Base-by-base conservation (phyloP, 1,284 basidiomycete genomes). In the Cryptococcus sp. region DNA sequence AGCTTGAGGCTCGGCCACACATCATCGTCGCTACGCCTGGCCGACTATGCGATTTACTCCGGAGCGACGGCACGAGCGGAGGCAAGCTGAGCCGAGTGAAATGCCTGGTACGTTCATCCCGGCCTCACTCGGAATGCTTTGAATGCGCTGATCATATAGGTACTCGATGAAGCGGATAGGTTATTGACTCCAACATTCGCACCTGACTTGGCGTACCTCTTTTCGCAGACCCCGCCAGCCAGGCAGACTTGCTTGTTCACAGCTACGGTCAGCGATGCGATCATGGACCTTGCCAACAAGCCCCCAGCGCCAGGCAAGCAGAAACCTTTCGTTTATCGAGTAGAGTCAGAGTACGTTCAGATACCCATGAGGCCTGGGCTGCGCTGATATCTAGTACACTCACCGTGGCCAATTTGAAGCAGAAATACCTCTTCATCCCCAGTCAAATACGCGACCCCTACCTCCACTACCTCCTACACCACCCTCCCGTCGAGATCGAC, bases 181-280 rank as follows among this genome's bases (percentile, higher is more conserved):
- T 76, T 99, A 38, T 78, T 99, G 31, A 91, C 90, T 1, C 78
- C 86, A 0, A 93, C 91, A 0, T 99, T 98, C 66, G 82, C 90
- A 4, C 80, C 87, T 0, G 93, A 97, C 48, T 74, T 99, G 35
- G 79, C 82, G 0, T 82, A 85, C 66, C 71, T 97, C 19, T 93
- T 97, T 66, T 75, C 77, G 33, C 77, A 81, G 32, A 77, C 98
- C 18, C 92, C 95, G 0, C 79, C 81, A 38, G 81, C 91, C 31
- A 79, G 95, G 14, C 95, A 98, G 70, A 98, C 95, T 0, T 87
- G 92, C 55, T 79, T 99, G 24, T 98, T 98, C 72, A 97, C 95
- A 0, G 95, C 95, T 0, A 99, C 95, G 0, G 76, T 95, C 55
- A 93, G 90, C 2, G 80, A 85, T 16, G 82, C 91, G 0, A 90